Percentiles rank a stretch among this genome's conserved stretches.
Evolutionary conservation across 257 asterid species (phyloP).

Genomic region (Agastache rugosa): DNA sequence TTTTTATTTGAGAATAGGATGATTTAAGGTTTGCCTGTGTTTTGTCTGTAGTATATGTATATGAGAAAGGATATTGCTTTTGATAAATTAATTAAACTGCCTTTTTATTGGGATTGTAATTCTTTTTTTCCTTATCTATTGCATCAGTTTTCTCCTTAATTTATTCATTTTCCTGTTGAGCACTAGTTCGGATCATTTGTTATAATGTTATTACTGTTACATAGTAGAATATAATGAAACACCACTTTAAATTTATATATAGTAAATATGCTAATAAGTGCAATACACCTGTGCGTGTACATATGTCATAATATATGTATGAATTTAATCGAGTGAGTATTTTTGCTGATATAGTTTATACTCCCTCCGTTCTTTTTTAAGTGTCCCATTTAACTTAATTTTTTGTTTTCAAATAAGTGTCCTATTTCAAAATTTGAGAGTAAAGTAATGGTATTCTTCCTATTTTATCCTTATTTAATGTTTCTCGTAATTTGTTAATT

Average conservation of each 20-base stretch:
- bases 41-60: constrained; percentile 30
- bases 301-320: neutral
- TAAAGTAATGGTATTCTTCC: too few species aligned
- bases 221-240: too few species aligned
- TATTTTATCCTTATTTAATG: too few species aligned
- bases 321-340: neutral
- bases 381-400: too few species aligned
- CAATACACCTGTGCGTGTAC: neutral
- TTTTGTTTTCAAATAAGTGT: too few species aligned
- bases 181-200: too few species aligned
- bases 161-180: neutral
- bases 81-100: constrained; percentile 39
- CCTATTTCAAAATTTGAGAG: too few species aligned
- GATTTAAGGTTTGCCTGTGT: constrained; percentile 20
- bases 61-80: constrained; percentile 27
- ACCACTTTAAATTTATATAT: too few species aligned
- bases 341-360: neutral
- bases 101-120: constrained; percentile 40
- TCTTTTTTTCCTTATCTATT: constrained; percentile 34
- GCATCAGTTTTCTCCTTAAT: constrained; percentile 14
- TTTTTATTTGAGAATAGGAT: too few species aligned
- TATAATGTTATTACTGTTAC: too few species aligned
- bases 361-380: too few species aligned
- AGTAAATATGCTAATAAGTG: neutral
- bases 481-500: too few species aligned